Conservation (phyloP, 441 rosid genomes). For the Euphorbia celastroides region DNA sequence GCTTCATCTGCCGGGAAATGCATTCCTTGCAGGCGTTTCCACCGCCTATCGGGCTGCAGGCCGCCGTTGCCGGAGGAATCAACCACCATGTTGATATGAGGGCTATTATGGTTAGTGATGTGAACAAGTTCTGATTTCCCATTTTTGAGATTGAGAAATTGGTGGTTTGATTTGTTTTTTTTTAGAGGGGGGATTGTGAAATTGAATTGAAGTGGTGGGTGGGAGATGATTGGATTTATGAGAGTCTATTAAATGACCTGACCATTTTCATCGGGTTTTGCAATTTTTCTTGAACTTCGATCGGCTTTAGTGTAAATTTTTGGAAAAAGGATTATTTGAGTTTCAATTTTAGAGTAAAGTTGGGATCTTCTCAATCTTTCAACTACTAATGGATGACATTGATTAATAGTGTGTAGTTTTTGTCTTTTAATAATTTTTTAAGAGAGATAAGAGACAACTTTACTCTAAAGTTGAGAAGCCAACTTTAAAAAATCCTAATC, state of each 20-base stretch:
- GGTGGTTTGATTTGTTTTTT: not conserved
- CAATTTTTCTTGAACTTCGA: slow-evolving; percentile 27
- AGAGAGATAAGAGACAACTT: too few species aligned
- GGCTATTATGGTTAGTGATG: not conserved
- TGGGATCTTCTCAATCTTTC: too few species aligned
- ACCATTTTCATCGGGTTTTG: slow-evolving; percentile 9
- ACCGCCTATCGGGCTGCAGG: slow-evolving; percentile 10
- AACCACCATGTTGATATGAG: not conserved
- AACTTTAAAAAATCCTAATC: too few species aligned
- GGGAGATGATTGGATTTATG: not conserved
- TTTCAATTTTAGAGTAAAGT: too few species aligned
- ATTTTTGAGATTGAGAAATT: not conserved
- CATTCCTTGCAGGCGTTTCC: slow-evolving; percentile 48
- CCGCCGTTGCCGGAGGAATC: slow-evolving; percentile 22
- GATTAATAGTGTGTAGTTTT: too few species aligned
- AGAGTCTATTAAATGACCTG: slow-evolving; percentile 14
- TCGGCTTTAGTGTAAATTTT: too few species aligned
- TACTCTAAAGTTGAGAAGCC: too few species aligned
- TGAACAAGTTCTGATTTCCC: not conserved
- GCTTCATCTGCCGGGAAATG: slow-evolving; percentile 48
- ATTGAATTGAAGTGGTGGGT: not conserved
- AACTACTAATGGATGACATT: too few species aligned
- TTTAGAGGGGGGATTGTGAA: not conserved
- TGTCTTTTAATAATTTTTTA: not conserved
- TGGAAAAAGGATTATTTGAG: too few species aligned